These are phyloP conservation scores for Rosa rugosa DNA, from an alignment of 306 rosid species.

Conservation along the genomic window DNA sequence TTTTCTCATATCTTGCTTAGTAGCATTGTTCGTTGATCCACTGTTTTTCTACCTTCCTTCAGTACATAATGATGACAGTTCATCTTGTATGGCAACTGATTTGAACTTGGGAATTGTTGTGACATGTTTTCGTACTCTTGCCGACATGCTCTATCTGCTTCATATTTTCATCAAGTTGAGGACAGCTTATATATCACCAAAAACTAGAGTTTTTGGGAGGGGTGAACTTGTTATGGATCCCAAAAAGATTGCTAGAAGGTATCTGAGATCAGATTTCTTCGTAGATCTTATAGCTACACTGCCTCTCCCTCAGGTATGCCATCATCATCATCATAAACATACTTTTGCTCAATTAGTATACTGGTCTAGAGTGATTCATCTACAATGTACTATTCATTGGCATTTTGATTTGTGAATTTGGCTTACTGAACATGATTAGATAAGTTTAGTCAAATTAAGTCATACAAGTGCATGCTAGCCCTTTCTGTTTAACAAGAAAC, in stretches of 20 bases:
- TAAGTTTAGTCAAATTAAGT: neutral
- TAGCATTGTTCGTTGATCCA: conserved; percentile 81
- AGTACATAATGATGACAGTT: conserved; percentile 35
- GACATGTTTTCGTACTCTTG: conserved; percentile 77
- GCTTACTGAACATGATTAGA: neutral
- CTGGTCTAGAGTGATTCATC: neutral
- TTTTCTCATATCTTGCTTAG: conserved; percentile 64
- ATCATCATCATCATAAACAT: neutral
- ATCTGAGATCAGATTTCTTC: conserved; percentile 69
- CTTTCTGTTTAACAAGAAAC: neutral
- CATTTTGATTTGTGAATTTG: neutral
- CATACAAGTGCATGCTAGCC: neutral
- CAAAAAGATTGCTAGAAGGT: conserved; percentile 54
- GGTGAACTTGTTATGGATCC: conserved; percentile 92
- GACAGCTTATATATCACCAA: conserved; percentile 76
- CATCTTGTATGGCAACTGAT: conserved; percentile 74
- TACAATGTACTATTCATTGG: no score
- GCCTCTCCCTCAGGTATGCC: conserved; percentile 93
- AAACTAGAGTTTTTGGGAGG: conserved; percentile 84
- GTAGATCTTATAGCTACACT: conserved; percentile 72
- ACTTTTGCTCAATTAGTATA: neutral
- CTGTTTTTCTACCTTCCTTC: conserved; percentile 81
- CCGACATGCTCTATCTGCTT: conserved; percentile 68
- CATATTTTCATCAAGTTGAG: conserved; percentile 74
- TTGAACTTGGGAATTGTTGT: conserved; percentile 64